Evolutionary conservation across 768 basidiomycete genomes (phyloP).

Genomic region (Chalciporus sphaerocephalus): DNA sequence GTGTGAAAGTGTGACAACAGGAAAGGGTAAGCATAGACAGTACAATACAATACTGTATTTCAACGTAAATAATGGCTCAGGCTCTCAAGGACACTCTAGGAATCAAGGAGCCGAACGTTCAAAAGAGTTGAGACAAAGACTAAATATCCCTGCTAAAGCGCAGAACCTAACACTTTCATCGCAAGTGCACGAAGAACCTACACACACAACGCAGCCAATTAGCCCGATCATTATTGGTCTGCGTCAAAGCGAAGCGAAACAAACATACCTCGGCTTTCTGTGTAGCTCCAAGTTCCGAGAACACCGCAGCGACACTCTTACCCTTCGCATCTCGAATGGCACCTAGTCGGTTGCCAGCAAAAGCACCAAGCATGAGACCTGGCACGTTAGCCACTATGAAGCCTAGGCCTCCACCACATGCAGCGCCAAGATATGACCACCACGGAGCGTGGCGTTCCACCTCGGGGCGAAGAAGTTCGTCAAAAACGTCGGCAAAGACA

Average conservation of each 20-base stretch:
- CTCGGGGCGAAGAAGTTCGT: slow-evolving; percentile 85
- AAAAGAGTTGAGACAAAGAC: background rate
- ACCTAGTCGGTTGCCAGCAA: slow-evolving; percentile 87
- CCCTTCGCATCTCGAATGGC: slow-evolving; percentile 93
- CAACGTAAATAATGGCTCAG: background rate
- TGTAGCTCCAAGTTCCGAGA: slow-evolving; percentile 63
- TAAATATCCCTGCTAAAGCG: slow-evolving; percentile 26
- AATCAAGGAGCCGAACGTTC: background rate
- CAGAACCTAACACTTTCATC: slow-evolving; percentile 75
- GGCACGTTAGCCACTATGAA: slow-evolving; percentile 72
- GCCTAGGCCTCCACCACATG: slow-evolving; percentile 56
- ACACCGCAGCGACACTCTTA: slow-evolving; percentile 87
- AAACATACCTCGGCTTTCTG: slow-evolving; percentile 82
- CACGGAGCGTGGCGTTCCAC: slow-evolving; percentile 64
- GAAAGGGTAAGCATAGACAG: background rate
- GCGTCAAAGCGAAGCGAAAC: background rate
- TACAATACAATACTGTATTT: background rate
- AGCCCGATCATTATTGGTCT: background rate
- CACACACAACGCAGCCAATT: background rate
- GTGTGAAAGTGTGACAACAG: slow-evolving; percentile 6
- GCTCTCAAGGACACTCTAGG: background rate
- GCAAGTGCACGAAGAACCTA: slow-evolving; percentile 81
- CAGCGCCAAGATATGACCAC: slow-evolving; percentile 72
- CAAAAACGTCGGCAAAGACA: slow-evolving; percentile 87
- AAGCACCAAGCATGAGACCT: slow-evolving; percentile 79